Base-by-base conservation (phyloP, 2,329 filamentous ascomycete genomes). In the Allantophomopsis cytisporea region DNA sequence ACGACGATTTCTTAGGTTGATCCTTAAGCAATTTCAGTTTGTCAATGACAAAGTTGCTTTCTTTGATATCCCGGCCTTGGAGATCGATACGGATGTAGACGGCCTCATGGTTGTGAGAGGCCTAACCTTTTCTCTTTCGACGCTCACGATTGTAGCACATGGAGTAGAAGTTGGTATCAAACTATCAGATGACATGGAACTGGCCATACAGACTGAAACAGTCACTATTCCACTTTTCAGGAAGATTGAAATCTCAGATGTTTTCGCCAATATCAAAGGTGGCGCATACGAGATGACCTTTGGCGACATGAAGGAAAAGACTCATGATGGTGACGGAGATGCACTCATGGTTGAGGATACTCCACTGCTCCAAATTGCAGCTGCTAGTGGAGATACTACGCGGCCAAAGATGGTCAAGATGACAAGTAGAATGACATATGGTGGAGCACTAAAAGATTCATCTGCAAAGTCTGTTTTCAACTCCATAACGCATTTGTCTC, bases 201-300 rank as follows among this genome's bases (percentile, higher is more conserved):
- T 73, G 12, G 65, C 67, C 1, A 63, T 72, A 35, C 63, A 65
- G 42, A 60, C 59, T 2, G 68, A 72, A 37, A 60, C 65, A 41
- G 65, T 70, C 2, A 59, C 54, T 5, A 60, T 72, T 15, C 55
- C 54, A 2, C 52, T 73, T 0, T 69, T 72, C 45, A 55, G 69
- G 31, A 54, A 60, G 5, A 66, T 72, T 28, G 60, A 65, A n/a
- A 59, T 73, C 28, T 63, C 63, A 4, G 65, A 73, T 43, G 65
- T 70, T 10, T 72, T 64, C 47, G 65, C 61, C n/a, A 71, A 70
- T 47, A 50, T 71, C 36, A 73, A 73, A 49, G 68, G 66, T 16
- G 65, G 64, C n/a, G 54, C 65, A 43, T 55, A 50, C 41, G 66
- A 71, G 50, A 68, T 70, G 59, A 68, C 60, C 0, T 69, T 70